Percentiles rank a stretch among this genome's conserved stretches.
phyloP scores from a whole-genome alignment of 768 basidiomycete genomes.

The Leucosporidium creatinivorum region DNA sequence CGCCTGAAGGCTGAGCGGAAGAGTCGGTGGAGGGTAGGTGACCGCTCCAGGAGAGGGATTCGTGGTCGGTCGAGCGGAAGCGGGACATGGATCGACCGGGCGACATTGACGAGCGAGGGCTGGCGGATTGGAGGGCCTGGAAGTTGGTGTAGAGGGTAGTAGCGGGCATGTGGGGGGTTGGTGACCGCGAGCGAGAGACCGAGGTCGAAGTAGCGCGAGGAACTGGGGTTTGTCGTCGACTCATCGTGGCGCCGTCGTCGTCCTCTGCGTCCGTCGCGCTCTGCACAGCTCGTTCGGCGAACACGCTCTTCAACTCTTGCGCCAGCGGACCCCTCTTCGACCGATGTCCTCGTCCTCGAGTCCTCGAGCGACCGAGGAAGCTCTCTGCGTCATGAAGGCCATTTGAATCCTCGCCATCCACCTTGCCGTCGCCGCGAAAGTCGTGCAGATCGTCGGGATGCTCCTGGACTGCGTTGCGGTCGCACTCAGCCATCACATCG shows the following conservation, averaged over 20 bases:
- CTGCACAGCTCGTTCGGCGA: too few species aligned
- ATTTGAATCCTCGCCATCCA: neutral
- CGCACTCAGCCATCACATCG: conserved; percentile 57
- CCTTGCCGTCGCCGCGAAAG: neutral
- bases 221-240: neutral
- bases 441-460: neutral
- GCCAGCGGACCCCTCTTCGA: too few species aligned
- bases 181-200: neutral
- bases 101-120: conserved; percentile 3
- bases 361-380: neutral
- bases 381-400: neutral
- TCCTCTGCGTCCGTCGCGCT: neutral
- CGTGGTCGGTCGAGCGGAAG: neutral
- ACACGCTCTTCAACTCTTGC: too few species aligned
- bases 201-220: conserved; percentile 2
- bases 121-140: conserved; percentile 20
- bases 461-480: conserved; percentile 59
- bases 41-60: neutral
- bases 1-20: neutral
- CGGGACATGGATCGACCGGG: conserved; percentile 11
- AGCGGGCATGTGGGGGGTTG: conserved; percentile 25
- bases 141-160: conserved; percentile 31
- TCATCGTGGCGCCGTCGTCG: neutral
- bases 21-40: neutral
- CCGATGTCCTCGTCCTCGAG: too few species aligned